A percentile compares a stretch with the other conserved stretches of the same genome.
phyloP scores from a whole-genome alignment of 352 stramenopile species.

The Globisporangium acanthophoron region DNA sequence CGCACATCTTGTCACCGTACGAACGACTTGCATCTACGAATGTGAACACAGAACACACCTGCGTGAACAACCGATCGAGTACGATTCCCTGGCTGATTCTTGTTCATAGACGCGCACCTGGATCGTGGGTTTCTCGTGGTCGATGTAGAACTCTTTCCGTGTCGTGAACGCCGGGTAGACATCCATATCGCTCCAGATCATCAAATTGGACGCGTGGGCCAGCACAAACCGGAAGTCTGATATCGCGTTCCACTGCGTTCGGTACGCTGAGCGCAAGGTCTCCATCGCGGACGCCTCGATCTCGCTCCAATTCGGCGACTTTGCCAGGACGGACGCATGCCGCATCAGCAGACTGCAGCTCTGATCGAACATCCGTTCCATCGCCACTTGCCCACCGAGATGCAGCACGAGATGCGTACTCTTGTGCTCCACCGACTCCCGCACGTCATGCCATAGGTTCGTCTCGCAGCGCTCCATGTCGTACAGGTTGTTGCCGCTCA shows the following conservation, averaged over 20 bases:
- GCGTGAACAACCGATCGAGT: not conserved
- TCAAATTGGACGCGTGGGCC: slow-evolving; percentile 64
- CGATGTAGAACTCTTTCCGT: slow-evolving; percentile 38
- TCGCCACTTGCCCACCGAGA: slow-evolving; percentile 61
- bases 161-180: slow-evolving; percentile 67
- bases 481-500: slow-evolving; percentile 49
- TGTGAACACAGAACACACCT: not conserved
- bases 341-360: slow-evolving; percentile 52
- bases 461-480: slow-evolving; percentile 35
- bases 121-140: slow-evolving; percentile 58
- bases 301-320: slow-evolving; percentile 23
- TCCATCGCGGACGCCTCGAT: slow-evolving; percentile 51
- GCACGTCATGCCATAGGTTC: slow-evolving; percentile 45
- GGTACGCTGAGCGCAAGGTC: slow-evolving; percentile 55
- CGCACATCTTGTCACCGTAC: slow-evolving; percentile 54
- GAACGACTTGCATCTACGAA: slow-evolving; percentile 66
- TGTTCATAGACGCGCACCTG: slow-evolving; percentile 15
- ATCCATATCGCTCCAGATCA: slow-evolving; percentile 78
- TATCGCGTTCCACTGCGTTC: slow-evolving; percentile 58
- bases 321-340: slow-evolving; percentile 18
- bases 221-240: slow-evolving; percentile 45
- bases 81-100: too few species aligned
- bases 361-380: slow-evolving; percentile 69
- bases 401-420: slow-evolving; percentile 46
- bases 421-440: slow-evolving; percentile 24